Base-by-base conservation (phyloP, 2,329 filamentous ascomycete species). In the Alternaria brassicae region DNA sequence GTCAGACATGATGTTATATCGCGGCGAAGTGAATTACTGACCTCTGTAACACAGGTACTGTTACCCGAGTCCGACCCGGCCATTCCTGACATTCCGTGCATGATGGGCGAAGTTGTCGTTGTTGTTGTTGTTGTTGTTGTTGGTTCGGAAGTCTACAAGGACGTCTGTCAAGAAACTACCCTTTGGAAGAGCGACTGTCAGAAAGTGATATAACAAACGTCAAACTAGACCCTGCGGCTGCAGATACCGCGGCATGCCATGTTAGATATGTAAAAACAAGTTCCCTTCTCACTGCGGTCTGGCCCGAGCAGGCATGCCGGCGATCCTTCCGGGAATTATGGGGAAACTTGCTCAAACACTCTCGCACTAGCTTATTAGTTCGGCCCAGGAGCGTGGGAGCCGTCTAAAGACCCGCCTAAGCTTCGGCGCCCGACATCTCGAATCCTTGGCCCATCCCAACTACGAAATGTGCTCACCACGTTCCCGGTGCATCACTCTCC, bases 11-110 rank as follows among this genome's bases (percentile, higher is more conserved):
- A 25, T 21, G 37, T 25, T 15, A 28, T 23, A 21, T 3, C 0
- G 10, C 8, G 32, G 4, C 21, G 10, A 6, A n/a, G 12, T 21
- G 23, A n/a, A 25, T 6, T n/a, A 50, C 70, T 23, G 65, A 79
- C 78, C 53, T 78, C 78, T 62, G 79, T 80, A 59, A 77, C 74
- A 71, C 79, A 80, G 13, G 65, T 67, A 42, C 55, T 66, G 45
- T 70, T 69, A 8, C 37, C 19, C 6, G 70, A 65, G 49, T 55
- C 32, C 51, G 44, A 50, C 10, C 42, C 56, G n/a, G 50, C 51
- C 47, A 47, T 64, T 39, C 60, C 61, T 41, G 60, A 25, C 40
- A 54, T 59, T 34, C 23, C 40, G 63, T 72, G 68, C 65, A 67
- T 67, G 58, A 30, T 62, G 58, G 48, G 56, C 19, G 34, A 36